Percentiles rank a stretch among this genome's conserved stretches.
phyloP scores from a whole-genome alignment of 192 early-diverging fungal species.

The Coemansia pectinata region DNA sequence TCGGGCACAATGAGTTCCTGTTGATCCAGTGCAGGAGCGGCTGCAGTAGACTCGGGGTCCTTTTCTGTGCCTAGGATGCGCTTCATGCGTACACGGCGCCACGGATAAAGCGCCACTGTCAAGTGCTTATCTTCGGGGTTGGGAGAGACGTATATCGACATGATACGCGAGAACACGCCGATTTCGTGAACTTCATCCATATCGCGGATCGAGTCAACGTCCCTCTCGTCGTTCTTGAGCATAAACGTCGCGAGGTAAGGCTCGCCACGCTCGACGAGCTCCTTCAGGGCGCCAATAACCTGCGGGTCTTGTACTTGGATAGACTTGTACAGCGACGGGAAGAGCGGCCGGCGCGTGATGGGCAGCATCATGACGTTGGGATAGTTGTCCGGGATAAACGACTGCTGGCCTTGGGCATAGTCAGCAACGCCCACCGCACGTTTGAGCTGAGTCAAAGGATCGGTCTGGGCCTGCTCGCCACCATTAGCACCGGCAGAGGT shows the following conservation, averaged over 20 bases:
- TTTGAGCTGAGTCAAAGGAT: constrained; percentile 47
- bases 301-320: constrained; percentile 94
- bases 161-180: constrained; percentile 98
- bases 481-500: constrained; percentile 6
- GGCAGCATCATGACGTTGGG: constrained; percentile 94
- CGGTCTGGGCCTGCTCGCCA: constrained; percentile 6
- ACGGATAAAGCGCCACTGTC: constrained; percentile 95
- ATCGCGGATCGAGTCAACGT: constrained; percentile 76
- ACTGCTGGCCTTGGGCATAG: constrained; percentile 66
- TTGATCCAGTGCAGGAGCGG: neutral
- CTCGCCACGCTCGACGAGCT: constrained; percentile 86
- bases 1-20: neutral
- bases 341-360: constrained; percentile 87
- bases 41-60: constrained; percentile 1
- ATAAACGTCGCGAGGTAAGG: constrained; percentile 98
- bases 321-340: constrained; percentile 98
- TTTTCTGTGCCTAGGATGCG: constrained; percentile 20
- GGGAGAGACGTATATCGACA: constrained; percentile 84
- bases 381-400: constrained; percentile 87
- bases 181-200: constrained; percentile 82
- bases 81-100: constrained; percentile 84
- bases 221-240: constrained; percentile 85
- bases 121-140: constrained; percentile 76
- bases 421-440: constrained; percentile 64
- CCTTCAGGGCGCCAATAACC: constrained; percentile 89